Evolutionary conservation across 1,284 basidiomycete genomes (phyloP), one percentile per base, ranked within the genome.

Genomic region (Ceratobasidium sp.): DNA sequence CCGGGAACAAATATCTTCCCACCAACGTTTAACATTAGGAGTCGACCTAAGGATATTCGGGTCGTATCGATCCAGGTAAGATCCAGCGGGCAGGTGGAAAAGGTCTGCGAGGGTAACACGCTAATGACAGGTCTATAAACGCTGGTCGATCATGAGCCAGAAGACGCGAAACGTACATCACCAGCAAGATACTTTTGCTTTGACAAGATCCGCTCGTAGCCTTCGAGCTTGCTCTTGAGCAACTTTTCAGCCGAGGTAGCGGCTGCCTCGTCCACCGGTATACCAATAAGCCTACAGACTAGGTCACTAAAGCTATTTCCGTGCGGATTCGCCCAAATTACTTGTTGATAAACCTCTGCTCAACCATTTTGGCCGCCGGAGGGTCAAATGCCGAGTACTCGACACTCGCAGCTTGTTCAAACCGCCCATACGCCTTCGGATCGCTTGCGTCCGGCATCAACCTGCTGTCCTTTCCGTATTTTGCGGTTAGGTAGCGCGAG

Each of bases 121-220:
- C 78, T 79, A 57, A 38, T 30, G 20, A 30, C 23, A 48, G 38
- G 16, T 59, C 12, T 46, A 57, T 1, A 23, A 50, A 10, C 54
- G 27, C 23, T 27, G 38, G 38, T 38, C 8, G 3, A 3, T 38
- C 38, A 16, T 3, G 50, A n/a, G 27, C 38, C 62, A 20, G 5
- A 38, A 27, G 18, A 30, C 33, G 10, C 16, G 46, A 27, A 50
- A 83, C 85, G 74, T 66, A 88, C 86, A 30, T 89, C 83, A 0
- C 89, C 89, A 44, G 86, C 89, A 57, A 89, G 81, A 80, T 86
- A 88, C 79, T 84, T 85, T 70, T 86, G 83, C 82, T 88, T 88
- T 57, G 82, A 79, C 10, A 89, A 83, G 68, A 89, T 85, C 38
- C 81, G 79, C 73, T 89, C 88, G 82, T 89, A 89, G 1, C 82